phyloP scores from a whole-genome alignment of 2,329 filamentous ascomycete species.

The Cladophialophora exuberans region DNA sequence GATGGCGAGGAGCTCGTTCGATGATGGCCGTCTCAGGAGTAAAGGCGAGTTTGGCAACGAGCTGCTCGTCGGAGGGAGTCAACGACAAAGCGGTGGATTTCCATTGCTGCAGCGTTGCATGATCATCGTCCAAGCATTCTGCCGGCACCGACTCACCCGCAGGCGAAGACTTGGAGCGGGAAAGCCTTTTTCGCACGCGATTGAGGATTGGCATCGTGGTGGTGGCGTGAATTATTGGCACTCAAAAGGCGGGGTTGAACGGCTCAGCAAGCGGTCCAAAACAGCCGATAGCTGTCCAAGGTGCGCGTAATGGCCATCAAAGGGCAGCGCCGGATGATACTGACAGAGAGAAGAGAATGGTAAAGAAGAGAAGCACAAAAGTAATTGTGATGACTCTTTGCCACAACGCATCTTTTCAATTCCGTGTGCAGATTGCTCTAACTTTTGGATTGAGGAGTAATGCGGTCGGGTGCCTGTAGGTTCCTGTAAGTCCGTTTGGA shows the following conservation, averaged over 20 bases:
- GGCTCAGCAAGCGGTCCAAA: neutral
- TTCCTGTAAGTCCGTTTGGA: no score
- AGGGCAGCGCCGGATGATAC: no score
- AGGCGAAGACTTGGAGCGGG: slow-evolving; percentile 28
- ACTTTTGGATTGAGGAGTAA: no score
- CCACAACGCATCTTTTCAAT: no score
- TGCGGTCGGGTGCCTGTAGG: no score
- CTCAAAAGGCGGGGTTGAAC: slow-evolving; percentile 2
- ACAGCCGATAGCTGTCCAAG: neutral
- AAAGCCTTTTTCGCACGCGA: slow-evolving; percentile 27
- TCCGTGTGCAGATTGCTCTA: no score
- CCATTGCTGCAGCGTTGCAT: slow-evolving; percentile 15
- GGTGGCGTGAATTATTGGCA: neutral
- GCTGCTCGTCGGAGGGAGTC: slow-evolving; percentile 33
- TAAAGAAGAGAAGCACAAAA: neutral
- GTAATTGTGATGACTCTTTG: slow-evolving; percentile 3
- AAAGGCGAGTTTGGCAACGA: slow-evolving; percentile 31
- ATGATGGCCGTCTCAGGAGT: slow-evolving; percentile 30
- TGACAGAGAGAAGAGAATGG: no score
- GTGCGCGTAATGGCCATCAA: neutral
- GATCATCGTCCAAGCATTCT: slow-evolving; percentile 11
- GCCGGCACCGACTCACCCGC: no score
- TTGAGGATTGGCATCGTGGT: slow-evolving; percentile 22
- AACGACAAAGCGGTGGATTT: slow-evolving; percentile 26
- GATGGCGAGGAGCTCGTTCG: slow-evolving; percentile 26